Conservation (phyloP, 768 basidiomycete genomes). For the Kwoniella sp. region DNA sequence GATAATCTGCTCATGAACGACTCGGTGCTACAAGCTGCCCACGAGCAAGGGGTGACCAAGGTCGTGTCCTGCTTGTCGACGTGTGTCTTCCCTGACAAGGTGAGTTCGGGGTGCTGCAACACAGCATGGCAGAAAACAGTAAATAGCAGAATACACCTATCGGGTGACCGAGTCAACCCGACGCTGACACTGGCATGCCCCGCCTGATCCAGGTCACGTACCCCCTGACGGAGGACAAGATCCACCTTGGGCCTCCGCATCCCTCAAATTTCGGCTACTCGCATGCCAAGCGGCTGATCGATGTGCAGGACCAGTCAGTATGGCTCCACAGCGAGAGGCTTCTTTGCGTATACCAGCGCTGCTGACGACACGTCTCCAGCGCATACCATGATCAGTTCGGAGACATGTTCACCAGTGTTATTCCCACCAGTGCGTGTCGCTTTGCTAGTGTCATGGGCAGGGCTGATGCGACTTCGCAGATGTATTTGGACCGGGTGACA, state of each 20-base stretch:
- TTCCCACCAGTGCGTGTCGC: slow-evolving; percentile 64
- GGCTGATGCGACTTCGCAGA: slow-evolving; percentile 46
- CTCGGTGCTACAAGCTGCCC: slow-evolving; percentile 74
- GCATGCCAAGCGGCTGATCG: slow-evolving; percentile 91
- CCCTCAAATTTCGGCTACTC: slow-evolving; percentile 95
- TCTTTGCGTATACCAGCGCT: not conserved
- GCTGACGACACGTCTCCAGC: slow-evolving; percentile 51
- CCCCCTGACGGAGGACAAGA: slow-evolving; percentile 86
- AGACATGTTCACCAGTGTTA: slow-evolving; percentile 90
- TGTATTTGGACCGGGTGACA: slow-evolving; percentile 92
- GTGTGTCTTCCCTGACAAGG: slow-evolving; percentile 92
- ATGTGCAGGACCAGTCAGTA: slow-evolving; percentile 87
- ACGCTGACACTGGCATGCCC: not conserved
- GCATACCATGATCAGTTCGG: slow-evolving; percentile 96
- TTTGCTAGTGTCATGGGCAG: not conserved
- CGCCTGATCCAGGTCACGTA: slow-evolving; percentile 60
- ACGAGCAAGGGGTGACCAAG: slow-evolving; percentile 63
- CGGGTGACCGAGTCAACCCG: not conserved
- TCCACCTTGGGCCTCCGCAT: slow-evolving; percentile 88
- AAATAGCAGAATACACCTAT: not conserved
- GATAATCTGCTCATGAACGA: slow-evolving; percentile 96
- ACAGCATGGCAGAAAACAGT: too few relatives aligned
- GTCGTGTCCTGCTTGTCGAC: slow-evolving; percentile 94
- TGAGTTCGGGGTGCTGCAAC: slow-evolving; percentile 3
- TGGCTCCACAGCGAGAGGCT: too few relatives aligned